These are phyloP conservation scores for Anisogramma anomala DNA, from an alignment of 2,329 filamentous ascomycete species.

Conservation along the genomic window DNA sequence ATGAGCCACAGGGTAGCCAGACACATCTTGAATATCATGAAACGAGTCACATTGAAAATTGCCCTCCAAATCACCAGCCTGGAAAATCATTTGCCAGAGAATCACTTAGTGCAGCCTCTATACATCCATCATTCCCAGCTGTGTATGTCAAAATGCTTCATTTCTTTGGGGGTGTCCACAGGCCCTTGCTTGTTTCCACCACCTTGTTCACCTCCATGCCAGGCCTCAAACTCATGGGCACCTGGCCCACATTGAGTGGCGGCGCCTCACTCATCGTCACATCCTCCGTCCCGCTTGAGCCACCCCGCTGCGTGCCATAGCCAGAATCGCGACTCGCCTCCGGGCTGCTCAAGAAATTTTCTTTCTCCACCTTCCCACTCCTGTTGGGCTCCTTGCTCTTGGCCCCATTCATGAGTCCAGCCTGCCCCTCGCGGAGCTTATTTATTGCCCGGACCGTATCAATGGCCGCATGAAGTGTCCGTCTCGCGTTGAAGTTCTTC, in stretches of 20 bases:
- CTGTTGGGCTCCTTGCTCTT: slow-evolving; percentile 38
- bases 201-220: slow-evolving; percentile 45
- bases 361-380: slow-evolving; percentile 33
- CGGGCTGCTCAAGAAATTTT: slow-evolving; percentile 26
- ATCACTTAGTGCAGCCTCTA: neutral
- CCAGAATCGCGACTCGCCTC: slow-evolving; percentile 33
- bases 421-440: slow-evolving; percentile 53
- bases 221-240: slow-evolving; percentile 43
- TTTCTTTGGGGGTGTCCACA: slow-evolving; percentile 36
- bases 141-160: neutral
- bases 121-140: neutral
- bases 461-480: slow-evolving; percentile 58
- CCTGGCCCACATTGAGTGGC: slow-evolving; percentile 16
- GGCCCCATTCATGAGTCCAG: slow-evolving; percentile 48
- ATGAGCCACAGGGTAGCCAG: too few species aligned
- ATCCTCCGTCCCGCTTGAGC: slow-evolving; percentile 25
- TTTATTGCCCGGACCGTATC: slow-evolving; percentile 62
- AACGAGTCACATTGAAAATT: too few species aligned
- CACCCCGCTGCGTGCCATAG: slow-evolving; percentile 32
- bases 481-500: slow-evolving; percentile 63
- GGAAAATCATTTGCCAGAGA: too few species aligned
- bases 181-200: slow-evolving; percentile 51
- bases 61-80: neutral
- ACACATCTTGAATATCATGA: too few species aligned
- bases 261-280: slow-evolving; percentile 38